phyloP scores from a whole-genome alignment of 345 rosid species.

The Cardiospermum halicacabum region DNA sequence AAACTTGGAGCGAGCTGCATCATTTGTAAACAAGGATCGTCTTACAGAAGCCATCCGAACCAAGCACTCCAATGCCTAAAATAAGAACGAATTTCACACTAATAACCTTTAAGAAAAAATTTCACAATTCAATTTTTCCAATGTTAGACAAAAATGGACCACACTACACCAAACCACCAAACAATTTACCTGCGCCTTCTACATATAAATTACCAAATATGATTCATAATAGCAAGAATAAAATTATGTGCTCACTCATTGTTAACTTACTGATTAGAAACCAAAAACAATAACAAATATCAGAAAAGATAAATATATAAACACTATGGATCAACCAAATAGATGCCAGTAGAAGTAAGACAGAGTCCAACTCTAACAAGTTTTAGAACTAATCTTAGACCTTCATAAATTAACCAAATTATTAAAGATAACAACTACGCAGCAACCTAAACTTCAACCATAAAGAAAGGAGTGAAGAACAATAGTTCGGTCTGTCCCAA shows the following conservation, averaged over 20 bases:
- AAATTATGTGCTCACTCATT: neutral
- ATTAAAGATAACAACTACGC: too few species aligned
- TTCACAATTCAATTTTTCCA: neutral
- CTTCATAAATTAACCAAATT: too few species aligned
- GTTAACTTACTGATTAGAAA: neutral
- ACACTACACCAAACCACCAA: constrained; percentile 1
- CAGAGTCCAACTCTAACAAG: too few species aligned
- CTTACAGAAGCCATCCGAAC: constrained; percentile 96
- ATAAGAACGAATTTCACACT: constrained; percentile 8
- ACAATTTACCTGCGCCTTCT: neutral
- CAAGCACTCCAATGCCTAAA: constrained; percentile 96
- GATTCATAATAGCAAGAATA: constrained; percentile 9
- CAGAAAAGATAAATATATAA: too few species aligned
- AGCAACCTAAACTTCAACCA: too few species aligned
- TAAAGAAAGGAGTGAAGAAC: too few species aligned
- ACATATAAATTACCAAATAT: neutral
- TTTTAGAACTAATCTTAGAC: too few species aligned
- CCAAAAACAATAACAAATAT: too few species aligned
- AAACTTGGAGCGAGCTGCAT: constrained; percentile 79
- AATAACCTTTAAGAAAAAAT: neutral
- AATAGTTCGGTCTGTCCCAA: too few species aligned
- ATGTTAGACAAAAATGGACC: neutral
- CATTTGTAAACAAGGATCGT: constrained; percentile 86
- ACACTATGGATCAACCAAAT: neutral
- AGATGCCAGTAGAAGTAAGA: too few species aligned